phyloP scores from a whole-genome alignment of 371 early-diverging fungal genomes.

The Rhizomucor pusillus region DNA sequence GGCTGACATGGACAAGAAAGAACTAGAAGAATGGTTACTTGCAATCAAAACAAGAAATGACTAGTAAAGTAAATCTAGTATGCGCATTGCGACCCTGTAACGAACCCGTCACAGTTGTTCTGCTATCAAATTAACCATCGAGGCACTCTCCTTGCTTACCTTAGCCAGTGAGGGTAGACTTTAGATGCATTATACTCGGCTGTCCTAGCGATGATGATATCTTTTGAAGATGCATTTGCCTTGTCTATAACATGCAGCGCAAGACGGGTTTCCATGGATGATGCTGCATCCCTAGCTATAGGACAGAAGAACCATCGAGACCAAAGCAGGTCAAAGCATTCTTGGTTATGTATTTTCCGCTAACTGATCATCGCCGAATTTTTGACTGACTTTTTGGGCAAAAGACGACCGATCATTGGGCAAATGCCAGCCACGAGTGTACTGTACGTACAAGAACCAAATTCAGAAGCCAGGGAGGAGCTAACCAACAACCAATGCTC shows the following conservation, averaged over 20 bases:
- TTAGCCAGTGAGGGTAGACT: neutral
- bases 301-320: neutral
- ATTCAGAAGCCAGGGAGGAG: too few species aligned
- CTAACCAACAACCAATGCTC: too few species aligned
- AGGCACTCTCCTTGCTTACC: neutral
- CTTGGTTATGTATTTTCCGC: neutral
- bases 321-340: neutral
- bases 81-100: too few species aligned
- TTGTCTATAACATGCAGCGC: neutral
- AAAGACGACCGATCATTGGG: neutral
- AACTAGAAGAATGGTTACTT: too few species aligned
- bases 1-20: too few species aligned
- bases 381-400: neutral
- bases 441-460: too few species aligned
- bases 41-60: too few species aligned
- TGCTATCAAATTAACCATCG: too few species aligned
- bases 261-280: constrained; percentile 2
- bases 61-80: too few species aligned
- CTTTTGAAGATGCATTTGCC: neutral
- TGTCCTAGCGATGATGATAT: neutral
- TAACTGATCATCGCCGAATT: neutral
- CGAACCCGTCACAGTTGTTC: too few species aligned
- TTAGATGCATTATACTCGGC: neutral
- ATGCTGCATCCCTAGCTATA: neutral
- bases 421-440: neutral